Base-by-base conservation (phyloP, 2,329 filamentous ascomycete genomes). In the Cladophialophora psammophila region DNA sequence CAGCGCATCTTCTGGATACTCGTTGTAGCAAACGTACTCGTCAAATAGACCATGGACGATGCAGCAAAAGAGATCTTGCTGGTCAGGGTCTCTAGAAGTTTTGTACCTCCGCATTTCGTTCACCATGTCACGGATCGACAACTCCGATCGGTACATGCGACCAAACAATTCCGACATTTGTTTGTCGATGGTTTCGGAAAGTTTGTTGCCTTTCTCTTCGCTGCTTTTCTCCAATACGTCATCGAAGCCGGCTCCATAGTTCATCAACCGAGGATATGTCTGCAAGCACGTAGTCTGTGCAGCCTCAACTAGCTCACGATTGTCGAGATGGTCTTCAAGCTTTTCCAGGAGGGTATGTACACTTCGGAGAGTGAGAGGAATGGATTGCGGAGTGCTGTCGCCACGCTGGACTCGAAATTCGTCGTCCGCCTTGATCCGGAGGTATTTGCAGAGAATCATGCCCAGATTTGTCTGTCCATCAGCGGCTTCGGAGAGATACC, bases 41-140 rank as follows among this genome's bases (percentile, higher is more conserved):
- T 99, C 95, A 74, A 99, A 97, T 3, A 99, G 83, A 0, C 95
- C 95, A 75, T 97, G 94, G 40, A 99, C 96, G 93, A 99, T 99
- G 81, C 94, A 97, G 13, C 94, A 92, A 77, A 99, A 99, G 6
- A 97, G 87, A 76, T 99, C 95, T 77, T 98, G 95, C 68, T 97
- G 93, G 15, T 90, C 82, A 1, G 92, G 86, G 67, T 95, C 91
- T 56, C 88, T 88, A 0, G 96, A 98, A 64, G 89, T 89, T 78
- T 99, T 98, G 81, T 97, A 96, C 64, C 87, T 86, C 70, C 93
- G 90, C 74, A 99, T 87, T 45, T 93, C 87, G 69, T 91, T 89
- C 60, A 99, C 91, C 71, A 99, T 91, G 63, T 92, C 88, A 63
- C 92, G 88, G 18, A 97, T 91, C 69, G 94, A 90, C 20, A 94